Conservation (phyloP, 176 grass and related monocot species). For the Lolium perenne region DNA sequence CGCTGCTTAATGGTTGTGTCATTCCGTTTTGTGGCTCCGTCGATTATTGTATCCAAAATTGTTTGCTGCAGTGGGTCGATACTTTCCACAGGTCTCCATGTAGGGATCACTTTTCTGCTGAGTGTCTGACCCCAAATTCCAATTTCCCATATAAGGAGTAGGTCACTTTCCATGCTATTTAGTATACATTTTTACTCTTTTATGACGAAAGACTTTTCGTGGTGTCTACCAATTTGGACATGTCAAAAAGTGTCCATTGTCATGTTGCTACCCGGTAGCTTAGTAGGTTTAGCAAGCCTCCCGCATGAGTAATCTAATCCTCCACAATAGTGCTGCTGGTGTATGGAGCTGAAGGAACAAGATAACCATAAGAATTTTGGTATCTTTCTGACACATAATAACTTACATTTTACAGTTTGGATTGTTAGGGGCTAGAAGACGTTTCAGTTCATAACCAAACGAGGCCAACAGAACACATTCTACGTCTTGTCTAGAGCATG, state of each 20-base stretch:
- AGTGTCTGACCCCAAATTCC: not conserved
- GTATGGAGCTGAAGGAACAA: constrained; percentile 25
- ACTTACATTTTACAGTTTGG: not conserved
- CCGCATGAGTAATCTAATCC: not conserved
- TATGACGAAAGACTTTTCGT: not conserved
- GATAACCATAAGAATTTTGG: not conserved
- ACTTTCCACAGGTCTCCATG: not conserved
- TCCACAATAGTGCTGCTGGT: not conserved
- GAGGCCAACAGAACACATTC: not conserved
- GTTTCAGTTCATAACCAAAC: not conserved
- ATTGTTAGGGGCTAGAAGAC: not conserved
- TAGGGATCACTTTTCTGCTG: not conserved
- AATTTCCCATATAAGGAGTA: not conserved
- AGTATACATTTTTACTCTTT: not conserved
- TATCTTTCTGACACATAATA: not conserved
- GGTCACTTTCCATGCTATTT: not conserved
- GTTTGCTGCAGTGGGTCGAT: not conserved
- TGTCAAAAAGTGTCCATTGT: not conserved
- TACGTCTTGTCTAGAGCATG: not conserved
- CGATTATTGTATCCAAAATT: not conserved
- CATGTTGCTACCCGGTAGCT: not conserved
- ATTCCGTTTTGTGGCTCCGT: not conserved
- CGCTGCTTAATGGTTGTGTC: not conserved
- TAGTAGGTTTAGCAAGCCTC: constrained; percentile 15
- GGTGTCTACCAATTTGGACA: not conserved